A percentile compares a stretch with the other conserved stretches of the same genome.
These are phyloP conservation scores for Coniferiporia weirii DNA, from an alignment of 1,284 basidiomycete genomes.

Conservation along the genomic window DNA sequence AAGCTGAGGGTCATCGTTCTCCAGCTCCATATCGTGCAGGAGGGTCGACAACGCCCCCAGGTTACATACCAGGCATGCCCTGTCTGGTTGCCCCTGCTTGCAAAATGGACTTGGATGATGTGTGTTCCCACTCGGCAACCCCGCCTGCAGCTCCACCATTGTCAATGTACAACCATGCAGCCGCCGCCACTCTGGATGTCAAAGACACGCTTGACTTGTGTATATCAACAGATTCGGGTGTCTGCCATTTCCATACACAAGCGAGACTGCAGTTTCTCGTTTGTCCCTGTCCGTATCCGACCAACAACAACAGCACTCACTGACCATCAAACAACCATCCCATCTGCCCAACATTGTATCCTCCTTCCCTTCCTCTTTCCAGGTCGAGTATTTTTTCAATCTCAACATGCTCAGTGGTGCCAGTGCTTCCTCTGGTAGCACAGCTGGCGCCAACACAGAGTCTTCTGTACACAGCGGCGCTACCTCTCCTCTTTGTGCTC, in stretches of 20 bases:
- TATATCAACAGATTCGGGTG: not conserved
- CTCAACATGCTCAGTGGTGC: slow-evolving; percentile 36
- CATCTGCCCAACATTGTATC: slow-evolving; percentile 3
- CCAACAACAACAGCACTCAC: slow-evolving; percentile 9
- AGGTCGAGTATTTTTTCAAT: slow-evolving; percentile 47
- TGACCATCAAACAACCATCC: slow-evolving; percentile 9
- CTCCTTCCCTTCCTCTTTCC: not conserved
- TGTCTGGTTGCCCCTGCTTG: slow-evolving; percentile 73
- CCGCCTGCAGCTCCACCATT: slow-evolving; percentile 71
- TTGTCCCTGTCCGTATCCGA: not conserved
- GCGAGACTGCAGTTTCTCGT: too few relatives aligned
- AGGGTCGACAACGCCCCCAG: slow-evolving; percentile 54
- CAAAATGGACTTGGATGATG: slow-evolving; percentile 64
- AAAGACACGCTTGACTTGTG: not conserved
- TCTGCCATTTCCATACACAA: too few relatives aligned
- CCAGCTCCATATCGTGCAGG: slow-evolving; percentile 43
- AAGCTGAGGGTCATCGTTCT: slow-evolving; percentile 30
- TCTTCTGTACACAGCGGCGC: slow-evolving; percentile 22
- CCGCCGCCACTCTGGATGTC: slow-evolving; percentile 25
- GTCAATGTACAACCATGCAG: slow-evolving; percentile 31
- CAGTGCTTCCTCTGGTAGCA: not conserved
- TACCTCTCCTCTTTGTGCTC: slow-evolving; percentile 30
- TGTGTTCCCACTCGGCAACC: slow-evolving; percentile 69
- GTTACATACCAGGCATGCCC: slow-evolving; percentile 85
- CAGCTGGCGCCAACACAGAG: too few relatives aligned